Evolutionary conservation across 2,329 filamentous ascomycete genomes (phyloP).

Genomic region (Aspergillus sp.): DNA sequence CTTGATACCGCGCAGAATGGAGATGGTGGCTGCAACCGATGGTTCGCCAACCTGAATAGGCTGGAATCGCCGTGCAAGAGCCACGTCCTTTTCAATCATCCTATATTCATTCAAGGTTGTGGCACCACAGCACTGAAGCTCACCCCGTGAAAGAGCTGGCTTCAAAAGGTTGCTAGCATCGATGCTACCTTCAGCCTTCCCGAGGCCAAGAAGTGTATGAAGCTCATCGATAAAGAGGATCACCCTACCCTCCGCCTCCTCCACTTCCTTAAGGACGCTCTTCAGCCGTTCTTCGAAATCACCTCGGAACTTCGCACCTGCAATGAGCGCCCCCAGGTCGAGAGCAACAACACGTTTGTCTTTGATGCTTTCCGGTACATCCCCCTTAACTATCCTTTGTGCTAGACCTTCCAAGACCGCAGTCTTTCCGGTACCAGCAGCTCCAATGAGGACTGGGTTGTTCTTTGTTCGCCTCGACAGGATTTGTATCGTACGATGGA

Average conservation of each 20-base stretch:
- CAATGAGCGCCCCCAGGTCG: conserved; percentile 86
- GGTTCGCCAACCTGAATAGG: conserved; percentile 92
- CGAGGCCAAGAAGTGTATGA: conserved; percentile 81
- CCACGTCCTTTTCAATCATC: conserved; percentile 90
- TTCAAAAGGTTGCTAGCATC: conserved; percentile 94
- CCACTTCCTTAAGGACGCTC: conserved; percentile 80
- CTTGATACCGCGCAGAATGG: conserved; percentile 91
- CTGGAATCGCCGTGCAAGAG: conserved; percentile 84
- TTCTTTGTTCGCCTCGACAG: conserved; percentile 90
- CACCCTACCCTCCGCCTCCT: conserved; percentile 78
- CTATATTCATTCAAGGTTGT: conserved; percentile 91
- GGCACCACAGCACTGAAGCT: conserved; percentile 89
- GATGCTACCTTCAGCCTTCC: conserved; percentile 92
- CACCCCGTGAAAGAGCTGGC: conserved; percentile 82
- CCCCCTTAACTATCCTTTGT: conserved; percentile 78
- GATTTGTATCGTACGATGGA: conserved; percentile 89
- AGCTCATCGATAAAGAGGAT: conserved; percentile 95
- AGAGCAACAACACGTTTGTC: conserved; percentile 82
- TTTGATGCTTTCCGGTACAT: conserved; percentile 93
- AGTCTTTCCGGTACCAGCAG: conserved; percentile 86
- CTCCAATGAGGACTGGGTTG: conserved; percentile 88
- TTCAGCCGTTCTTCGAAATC: conserved; percentile 95
- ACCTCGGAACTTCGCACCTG: conserved; percentile 88
- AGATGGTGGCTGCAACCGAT: conserved; percentile 83
- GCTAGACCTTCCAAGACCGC: conserved; percentile 86